Evolutionary conservation across 768 basidiomycete species (phyloP).

Genomic region (Termitomyces heimii): DNA sequence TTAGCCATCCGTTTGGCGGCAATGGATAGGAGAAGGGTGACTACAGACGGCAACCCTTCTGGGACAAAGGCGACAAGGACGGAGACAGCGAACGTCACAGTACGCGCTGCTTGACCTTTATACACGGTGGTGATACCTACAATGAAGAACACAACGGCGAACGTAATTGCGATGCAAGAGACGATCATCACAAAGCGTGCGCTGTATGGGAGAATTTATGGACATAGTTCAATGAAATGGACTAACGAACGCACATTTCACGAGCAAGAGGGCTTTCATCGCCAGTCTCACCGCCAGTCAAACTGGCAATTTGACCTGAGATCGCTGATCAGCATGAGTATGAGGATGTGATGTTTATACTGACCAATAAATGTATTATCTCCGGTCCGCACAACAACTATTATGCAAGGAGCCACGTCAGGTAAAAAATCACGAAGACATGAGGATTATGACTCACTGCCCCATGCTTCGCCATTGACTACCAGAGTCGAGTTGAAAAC

Average conservation of each 20-base stretch:
- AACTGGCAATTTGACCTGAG: slow-evolving; percentile 61
- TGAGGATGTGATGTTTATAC: background rate
- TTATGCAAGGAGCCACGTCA: background rate
- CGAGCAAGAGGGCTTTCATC: slow-evolving; percentile 59
- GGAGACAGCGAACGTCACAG: slow-evolving; percentile 58
- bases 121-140: slow-evolving; percentile 64
- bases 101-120: slow-evolving; percentile 52
- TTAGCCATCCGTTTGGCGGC: slow-evolving; percentile 69
- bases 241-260: slow-evolving; percentile 47
- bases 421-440: background rate
- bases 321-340: background rate
- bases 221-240: slow-evolving; percentile 38
- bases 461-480: slow-evolving; percentile 71
- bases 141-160: slow-evolving; percentile 59
- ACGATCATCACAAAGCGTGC: slow-evolving; percentile 57
- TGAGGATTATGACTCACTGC: slow-evolving; percentile 33
- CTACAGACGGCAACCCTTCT: slow-evolving; percentile 61
- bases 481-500: slow-evolving; percentile 67
- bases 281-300: slow-evolving; percentile 59
- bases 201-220: slow-evolving; percentile 22
- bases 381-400: slow-evolving; percentile 62
- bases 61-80: slow-evolving; percentile 58
- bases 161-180: slow-evolving; percentile 54
- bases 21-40: slow-evolving; percentile 61
- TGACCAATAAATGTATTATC: slow-evolving; percentile 61